phyloP scores from a whole-genome alignment of 345 rosid genomes.

The Theobroma cacao region DNA sequence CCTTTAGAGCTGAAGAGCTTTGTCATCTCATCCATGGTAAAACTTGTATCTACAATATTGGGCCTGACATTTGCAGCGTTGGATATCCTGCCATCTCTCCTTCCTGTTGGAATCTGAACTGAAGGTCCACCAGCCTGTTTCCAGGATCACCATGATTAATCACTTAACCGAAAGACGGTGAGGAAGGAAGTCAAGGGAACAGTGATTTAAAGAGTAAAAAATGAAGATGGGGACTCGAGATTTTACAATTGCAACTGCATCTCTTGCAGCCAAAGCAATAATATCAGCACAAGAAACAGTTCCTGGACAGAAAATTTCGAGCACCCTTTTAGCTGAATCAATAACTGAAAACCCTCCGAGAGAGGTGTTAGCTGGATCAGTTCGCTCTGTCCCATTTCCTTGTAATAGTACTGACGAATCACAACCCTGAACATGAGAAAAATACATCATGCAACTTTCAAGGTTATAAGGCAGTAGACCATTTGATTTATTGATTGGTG shows the following conservation, averaged over 20 bases:
- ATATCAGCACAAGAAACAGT: conserved; percentile 75
- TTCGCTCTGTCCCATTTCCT: conserved; percentile 81
- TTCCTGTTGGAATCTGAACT: conserved; percentile 58
- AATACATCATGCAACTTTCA: neutral
- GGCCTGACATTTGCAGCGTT: conserved; percentile 28
- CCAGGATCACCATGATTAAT: conserved; percentile 3
- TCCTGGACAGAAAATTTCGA: conserved; percentile 65
- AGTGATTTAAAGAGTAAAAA: neutral
- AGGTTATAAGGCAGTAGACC: neutral
- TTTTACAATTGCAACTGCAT: conserved; percentile 67
- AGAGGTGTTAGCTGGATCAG: conserved; percentile 74
- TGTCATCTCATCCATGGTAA: conserved; percentile 4
- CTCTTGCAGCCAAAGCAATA: conserved; percentile 73
- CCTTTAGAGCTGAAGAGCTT: conserved; percentile 12
- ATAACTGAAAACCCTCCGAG: conserved; percentile 63
- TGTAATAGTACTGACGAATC: conserved; percentile 82
- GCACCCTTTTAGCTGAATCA: conserved; percentile 60
- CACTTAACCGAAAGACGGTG: neutral
- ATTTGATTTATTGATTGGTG: too few relatives aligned
- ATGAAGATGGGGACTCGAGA: neutral
- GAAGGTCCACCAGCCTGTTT: conserved; percentile 70
- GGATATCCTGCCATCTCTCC: conserved; percentile 68
- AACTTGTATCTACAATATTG: conserved; percentile 11
- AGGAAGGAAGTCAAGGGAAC: neutral
- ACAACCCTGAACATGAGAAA: conserved; percentile 53